These are phyloP conservation scores for Malus orientalis DNA, from an alignment of 306 rosid genomes.

Conservation along the genomic window DNA sequence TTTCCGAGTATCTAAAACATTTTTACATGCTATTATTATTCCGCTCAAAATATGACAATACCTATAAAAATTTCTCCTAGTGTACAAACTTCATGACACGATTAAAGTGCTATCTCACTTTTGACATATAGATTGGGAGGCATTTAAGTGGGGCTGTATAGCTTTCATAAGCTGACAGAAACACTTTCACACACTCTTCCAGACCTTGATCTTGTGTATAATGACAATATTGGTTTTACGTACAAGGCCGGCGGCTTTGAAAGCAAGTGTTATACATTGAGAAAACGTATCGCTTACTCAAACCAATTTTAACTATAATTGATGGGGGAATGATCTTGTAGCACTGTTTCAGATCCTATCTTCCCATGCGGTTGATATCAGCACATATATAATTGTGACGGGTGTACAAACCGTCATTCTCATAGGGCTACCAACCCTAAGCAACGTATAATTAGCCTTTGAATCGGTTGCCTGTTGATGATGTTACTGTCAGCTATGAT, in stretches of 20 bases:
- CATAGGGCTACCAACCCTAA: background rate
- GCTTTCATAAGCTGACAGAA: background rate
- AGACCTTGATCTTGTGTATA: background rate
- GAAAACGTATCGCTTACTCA: background rate
- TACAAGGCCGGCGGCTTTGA: background rate
- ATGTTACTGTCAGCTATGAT: background rate
- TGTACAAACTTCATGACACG: background rate
- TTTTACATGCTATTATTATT: too few relatives aligned
- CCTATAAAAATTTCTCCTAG: background rate
- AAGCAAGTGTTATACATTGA: background rate
- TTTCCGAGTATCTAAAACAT: too few relatives aligned
- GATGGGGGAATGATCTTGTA: background rate
- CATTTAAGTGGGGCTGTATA: background rate
- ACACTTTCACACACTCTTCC: background rate
- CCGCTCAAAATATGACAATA: too few relatives aligned
- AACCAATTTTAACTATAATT: background rate
- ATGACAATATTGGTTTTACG: background rate
- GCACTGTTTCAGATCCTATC: background rate
- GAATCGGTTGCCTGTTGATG: background rate
- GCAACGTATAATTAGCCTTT: background rate
- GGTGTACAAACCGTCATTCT: background rate
- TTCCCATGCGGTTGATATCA: background rate
- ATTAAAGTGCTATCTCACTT: background rate
- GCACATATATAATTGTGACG: background rate
- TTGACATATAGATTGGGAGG: background rate